Base-by-base conservation (phyloP, 306 rosid species). In the Quercus gilva region DNA sequence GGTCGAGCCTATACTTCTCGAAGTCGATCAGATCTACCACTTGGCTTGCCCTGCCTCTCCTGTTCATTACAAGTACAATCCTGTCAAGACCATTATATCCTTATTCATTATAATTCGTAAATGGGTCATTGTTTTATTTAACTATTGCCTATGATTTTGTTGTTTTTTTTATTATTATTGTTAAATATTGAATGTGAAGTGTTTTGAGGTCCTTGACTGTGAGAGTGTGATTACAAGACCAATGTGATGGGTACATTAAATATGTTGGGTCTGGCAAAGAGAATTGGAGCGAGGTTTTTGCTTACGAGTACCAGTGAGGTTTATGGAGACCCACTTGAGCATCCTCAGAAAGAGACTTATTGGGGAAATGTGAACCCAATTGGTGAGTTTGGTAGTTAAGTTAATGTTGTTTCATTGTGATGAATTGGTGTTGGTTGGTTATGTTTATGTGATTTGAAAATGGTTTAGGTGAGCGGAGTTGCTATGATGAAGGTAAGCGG, bases 291-390 rank as follows among this genome's bases (percentile, higher is more conserved):
- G 0, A 86, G 96, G 87, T 95, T 95, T 87, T 82, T 95, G 80
- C 92, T 95, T 7, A 95, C 99, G 0, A 95, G 99, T 79, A 95
- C 99, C 2, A 95, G 98, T 82, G 99, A 95, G 91, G 99, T 95
- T 20, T 92, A 95, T 52, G 99, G 98, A 2, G 99, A 95, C 81
- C 99, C 99, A 0, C 84, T 95, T 70, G 94, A 95, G 91, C 99
- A 95, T 90, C 99, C 99, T 20, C 99, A 95, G 87, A 92, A 90
- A 82, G 99, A 95, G 84, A 95, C 98, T 41, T 95, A 92, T 56
- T 92, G 98, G 98, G 99, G 99, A 74, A 95, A 95, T 89, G 99
- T 95, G 15, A 95, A 95, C 86, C 99, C 97, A 18, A 95, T 95
- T 43, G 99, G 99, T 95, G 84, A 78, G 91, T 52, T 52, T 79